These are phyloP conservation scores for Elaeagnus macrophylla DNA, from an alignment of 306 rosid genomes.

Conservation along the genomic window DNA sequence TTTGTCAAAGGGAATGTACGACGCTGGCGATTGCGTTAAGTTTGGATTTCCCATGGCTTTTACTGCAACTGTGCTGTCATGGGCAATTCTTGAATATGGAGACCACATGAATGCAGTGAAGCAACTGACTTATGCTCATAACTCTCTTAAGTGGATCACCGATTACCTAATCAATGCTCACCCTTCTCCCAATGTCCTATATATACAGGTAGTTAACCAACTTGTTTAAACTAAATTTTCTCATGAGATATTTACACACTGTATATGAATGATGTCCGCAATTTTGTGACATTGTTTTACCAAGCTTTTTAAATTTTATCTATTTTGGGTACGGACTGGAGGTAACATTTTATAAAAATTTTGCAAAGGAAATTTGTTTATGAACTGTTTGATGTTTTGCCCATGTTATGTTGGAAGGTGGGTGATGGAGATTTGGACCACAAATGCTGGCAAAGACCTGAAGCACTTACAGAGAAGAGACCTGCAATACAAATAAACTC, in stretches of 20 bases:
- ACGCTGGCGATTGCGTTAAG: constrained; percentile 60
- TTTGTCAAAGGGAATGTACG: constrained; percentile 66
- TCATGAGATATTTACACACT: too few relatives aligned
- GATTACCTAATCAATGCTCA: constrained; percentile 62
- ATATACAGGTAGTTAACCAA: constrained; percentile 42
- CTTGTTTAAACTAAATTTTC: too few relatives aligned
- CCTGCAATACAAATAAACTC: constrained; percentile 43
- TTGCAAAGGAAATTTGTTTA: not conserved
- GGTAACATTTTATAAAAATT: too few relatives aligned
- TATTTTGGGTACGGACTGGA: too few relatives aligned
- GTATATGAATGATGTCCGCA: too few relatives aligned
- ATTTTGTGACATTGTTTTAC: too few relatives aligned
- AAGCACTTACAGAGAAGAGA: constrained; percentile 45
- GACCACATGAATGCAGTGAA: constrained; percentile 40
- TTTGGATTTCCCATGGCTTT: constrained; percentile 77
- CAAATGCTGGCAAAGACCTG: constrained; percentile 71
- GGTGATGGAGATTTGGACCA: constrained; percentile 66
- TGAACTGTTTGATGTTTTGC: not conserved
- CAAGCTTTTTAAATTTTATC: too few relatives aligned
- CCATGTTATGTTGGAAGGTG: constrained; percentile 36
- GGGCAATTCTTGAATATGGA: constrained; percentile 75
- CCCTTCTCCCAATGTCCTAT: constrained; percentile 53
- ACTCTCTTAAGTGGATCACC: constrained; percentile 49
- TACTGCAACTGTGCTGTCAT: constrained; percentile 61
- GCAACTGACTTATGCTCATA: constrained; percentile 41